Base-by-base conservation (phyloP, 257 asterid genomes). In the Sherardia arvensis region DNA sequence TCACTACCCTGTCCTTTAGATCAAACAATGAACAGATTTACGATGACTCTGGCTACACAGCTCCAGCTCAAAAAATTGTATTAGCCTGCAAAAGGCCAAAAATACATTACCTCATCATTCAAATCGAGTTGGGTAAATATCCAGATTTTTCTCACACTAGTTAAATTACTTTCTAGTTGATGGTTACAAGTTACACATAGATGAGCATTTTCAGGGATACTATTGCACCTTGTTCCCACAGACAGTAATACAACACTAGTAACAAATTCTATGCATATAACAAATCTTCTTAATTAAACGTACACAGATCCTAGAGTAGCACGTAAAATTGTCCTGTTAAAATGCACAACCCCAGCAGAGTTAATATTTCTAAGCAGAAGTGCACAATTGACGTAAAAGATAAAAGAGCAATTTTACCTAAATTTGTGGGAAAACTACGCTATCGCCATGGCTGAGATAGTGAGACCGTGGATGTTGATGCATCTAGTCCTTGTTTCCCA, bases 371-470 rank as follows among this genome's bases (percentile, higher is more conserved):
- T 5, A n/a, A 59, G 8, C 9, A 18, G n/a, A 45, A 27, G 40
- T 15, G 21, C 9, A 15, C 12, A 62, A 33, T 7, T 62, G 38
- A 43, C 1, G 18, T 45, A 21, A 0, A 7, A 49, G 47, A 48
- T 51, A 61, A 25, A 15, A 43, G 25, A 23, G 47, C 33, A 45
- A 7, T 28, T 38, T 55, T 61, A 69, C 73, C 73, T 69, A 28
- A 17, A 60, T 1, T 61, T 34, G 11, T 11, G 67, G 55, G 43
- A 21, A 25, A 67, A 17, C 29, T 26, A 14, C 17, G 73, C 86
- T 82, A 81, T 51, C 21, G 82, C 96, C 94, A 87, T 55, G 97
- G 95, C 69, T 92, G 96, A 26, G 99, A 81, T 29, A 92, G 81
- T 7, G 79, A 69, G 64, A 87, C 76, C 8, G 69, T 58, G 64